These are phyloP conservation scores for Carex parvula DNA, from an alignment of 176 grass and related monocot genomes.

Conservation along the genomic window DNA sequence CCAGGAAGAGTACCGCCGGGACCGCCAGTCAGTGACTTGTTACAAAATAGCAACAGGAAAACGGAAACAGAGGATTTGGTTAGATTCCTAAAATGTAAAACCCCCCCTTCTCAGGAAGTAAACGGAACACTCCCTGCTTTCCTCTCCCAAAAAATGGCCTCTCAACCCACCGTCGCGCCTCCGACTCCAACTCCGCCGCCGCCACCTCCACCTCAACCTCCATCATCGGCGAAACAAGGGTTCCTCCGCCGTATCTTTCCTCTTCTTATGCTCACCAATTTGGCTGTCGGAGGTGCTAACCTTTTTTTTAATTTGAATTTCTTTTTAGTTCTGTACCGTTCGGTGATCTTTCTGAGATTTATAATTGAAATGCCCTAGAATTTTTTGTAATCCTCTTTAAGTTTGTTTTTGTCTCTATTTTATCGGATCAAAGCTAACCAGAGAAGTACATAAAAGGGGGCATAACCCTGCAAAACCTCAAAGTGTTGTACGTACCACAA, in stretches of 20 bases:
- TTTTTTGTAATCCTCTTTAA: not conserved
- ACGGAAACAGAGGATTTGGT: not conserved
- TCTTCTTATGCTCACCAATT: conserved; percentile 62
- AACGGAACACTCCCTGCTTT: not conserved
- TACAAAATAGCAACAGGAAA: not conserved
- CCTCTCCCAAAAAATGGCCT: conserved; percentile 27
- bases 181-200: conserved; percentile 4
- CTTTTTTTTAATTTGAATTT: conserved; percentile 15
- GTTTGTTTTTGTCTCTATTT: not conserved
- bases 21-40: not conserved
- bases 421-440: not conserved
- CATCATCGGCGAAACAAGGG: conserved; percentile 37
- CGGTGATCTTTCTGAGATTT: not conserved
- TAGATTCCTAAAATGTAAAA: not conserved
- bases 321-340: not conserved
- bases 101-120: not conserved
- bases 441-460: not conserved
- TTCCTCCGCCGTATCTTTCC: conserved; percentile 74
- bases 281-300: conserved; percentile 68
- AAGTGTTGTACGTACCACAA: not conserved
- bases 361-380: not conserved
- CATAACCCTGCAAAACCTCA: not conserved
- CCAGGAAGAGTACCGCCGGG: too few species aligned
- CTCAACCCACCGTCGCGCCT: conserved; percentile 16
- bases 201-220: conserved; percentile 31